phyloP scores from a whole-genome alignment of 176 grass and related monocot genomes.

The Tillandsia leiboldiana region DNA sequence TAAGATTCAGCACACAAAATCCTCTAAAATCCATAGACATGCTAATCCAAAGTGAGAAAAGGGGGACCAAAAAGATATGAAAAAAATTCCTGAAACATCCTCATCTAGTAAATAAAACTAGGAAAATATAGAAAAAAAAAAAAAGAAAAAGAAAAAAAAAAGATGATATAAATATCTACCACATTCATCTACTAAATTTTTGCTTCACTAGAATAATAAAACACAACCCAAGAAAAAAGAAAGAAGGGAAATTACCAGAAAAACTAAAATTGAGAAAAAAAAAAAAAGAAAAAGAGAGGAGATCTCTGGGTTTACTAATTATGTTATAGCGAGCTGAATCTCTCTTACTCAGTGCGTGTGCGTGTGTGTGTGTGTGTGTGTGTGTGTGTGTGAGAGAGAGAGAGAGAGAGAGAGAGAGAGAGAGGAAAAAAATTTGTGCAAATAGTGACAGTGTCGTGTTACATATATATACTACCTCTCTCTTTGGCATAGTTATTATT shows the following conservation, averaged over 20 bases:
- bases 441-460: too few relatives aligned
- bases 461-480: too few relatives aligned
- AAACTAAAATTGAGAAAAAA: neutral
- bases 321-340: too few relatives aligned
- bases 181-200: neutral
- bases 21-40: too few relatives aligned
- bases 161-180: neutral
- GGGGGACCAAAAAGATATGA: too few relatives aligned
- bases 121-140: too few relatives aligned
- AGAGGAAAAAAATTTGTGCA: slow-evolving; percentile 1
- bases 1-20: neutral
- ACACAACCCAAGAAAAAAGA: neutral
- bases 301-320: too few relatives aligned
- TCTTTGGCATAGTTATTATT: too few relatives aligned
- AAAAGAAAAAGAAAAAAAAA: neutral
- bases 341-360: neutral
- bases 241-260: neutral
- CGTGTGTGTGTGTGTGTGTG: neutral
- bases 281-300: neutral
- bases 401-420: slow-evolving; percentile 7
- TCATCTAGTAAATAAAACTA: too few relatives aligned
- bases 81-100: too few relatives aligned
- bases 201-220: neutral
- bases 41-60: too few relatives aligned
- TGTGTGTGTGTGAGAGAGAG: neutral